phyloP scores from a whole-genome alignment of 495 filamentous ascomycete species.

The Podospora anserina region DNA sequence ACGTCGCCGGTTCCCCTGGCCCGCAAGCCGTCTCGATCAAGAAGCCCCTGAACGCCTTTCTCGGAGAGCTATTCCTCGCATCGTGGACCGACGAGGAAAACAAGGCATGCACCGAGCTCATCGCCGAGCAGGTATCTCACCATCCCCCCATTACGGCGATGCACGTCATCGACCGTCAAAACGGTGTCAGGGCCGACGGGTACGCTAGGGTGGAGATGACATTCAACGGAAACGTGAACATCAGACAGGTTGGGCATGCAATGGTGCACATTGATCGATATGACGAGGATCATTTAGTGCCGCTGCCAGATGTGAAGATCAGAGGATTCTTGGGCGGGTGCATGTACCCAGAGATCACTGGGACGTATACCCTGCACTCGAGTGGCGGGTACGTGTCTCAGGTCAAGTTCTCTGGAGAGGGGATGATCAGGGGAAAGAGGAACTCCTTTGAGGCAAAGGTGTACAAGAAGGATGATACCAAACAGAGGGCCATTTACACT shows the following conservation, averaged over 20 bases:
- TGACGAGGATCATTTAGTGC: slow-evolving; percentile 50
- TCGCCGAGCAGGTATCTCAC: slow-evolving; percentile 55
- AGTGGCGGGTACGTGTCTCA: slow-evolving; percentile 38
- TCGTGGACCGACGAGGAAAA: slow-evolving; percentile 69
- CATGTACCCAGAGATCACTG: slow-evolving; percentile 44
- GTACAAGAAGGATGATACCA: slow-evolving; percentile 22
- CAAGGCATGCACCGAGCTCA: slow-evolving; percentile 73
- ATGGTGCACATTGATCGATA: slow-evolving; percentile 45
- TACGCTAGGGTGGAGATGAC: slow-evolving; percentile 87
- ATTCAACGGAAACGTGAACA: slow-evolving; percentile 71
- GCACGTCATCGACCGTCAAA: slow-evolving; percentile 68
- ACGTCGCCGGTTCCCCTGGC: slow-evolving; percentile 28
- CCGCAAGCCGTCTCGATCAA: slow-evolving; percentile 25
- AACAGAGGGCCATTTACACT: slow-evolving; percentile 30
- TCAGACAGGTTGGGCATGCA: slow-evolving; percentile 83
- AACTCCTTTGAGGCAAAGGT: slow-evolving; percentile 35
- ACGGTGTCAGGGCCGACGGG: slow-evolving; percentile 74
- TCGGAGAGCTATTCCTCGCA: slow-evolving; percentile 49
- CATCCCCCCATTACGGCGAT: slow-evolving; percentile 88
- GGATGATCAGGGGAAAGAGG: slow-evolving; percentile 34
- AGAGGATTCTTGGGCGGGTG: slow-evolving; percentile 41
- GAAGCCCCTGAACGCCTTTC: slow-evolving; percentile 43
- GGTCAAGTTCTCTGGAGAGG: slow-evolving; percentile 39
- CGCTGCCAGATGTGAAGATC: slow-evolving; percentile 45
- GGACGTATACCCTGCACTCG: slow-evolving; percentile 36